Conservation (phyloP, 2,329 filamentous ascomycete genomes). For the Monosporascus sp. region DNA sequence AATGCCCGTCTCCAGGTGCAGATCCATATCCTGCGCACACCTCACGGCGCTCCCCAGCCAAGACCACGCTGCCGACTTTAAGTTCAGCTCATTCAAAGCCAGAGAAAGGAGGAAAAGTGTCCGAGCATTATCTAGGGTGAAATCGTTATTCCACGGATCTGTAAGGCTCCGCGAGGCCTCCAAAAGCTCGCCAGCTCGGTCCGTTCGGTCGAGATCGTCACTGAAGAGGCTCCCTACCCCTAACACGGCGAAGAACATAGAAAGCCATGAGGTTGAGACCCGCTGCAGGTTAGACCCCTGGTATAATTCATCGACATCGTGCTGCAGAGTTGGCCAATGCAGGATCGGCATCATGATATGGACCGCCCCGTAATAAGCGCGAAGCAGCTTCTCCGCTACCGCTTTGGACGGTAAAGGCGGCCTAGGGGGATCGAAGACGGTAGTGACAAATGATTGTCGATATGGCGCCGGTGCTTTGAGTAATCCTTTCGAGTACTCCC, state of each 20-base stretch:
- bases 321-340: constrained; percentile 80
- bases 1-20: constrained; percentile 69
- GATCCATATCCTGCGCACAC: constrained; percentile 75
- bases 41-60: constrained; percentile 79
- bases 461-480: constrained; percentile 72
- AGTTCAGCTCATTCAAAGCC: constrained; percentile 79
- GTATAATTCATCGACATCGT: constrained; percentile 73
- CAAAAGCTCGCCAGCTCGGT: constrained; percentile 58
- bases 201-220: constrained; percentile 47
- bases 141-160: constrained; percentile 77
- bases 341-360: constrained; percentile 81
- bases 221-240: constrained; percentile 77
- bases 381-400: constrained; percentile 65
- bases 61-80: constrained; percentile 78
- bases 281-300: constrained; percentile 54
- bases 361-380: constrained; percentile 68
- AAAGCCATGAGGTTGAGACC: constrained; percentile 64
- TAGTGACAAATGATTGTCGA: constrained; percentile 44
- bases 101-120: constrained; percentile 68
- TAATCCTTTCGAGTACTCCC: constrained; percentile 69
- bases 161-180: constrained; percentile 65
- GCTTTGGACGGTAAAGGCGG: constrained; percentile 67
- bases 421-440: constrained; percentile 45
- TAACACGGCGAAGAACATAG: constrained; percentile 76
- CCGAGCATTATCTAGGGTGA: constrained; percentile 70